Evolutionary conservation across 129 eudicot species (phyloP).

Genomic region (Flaveria robusta): DNA sequence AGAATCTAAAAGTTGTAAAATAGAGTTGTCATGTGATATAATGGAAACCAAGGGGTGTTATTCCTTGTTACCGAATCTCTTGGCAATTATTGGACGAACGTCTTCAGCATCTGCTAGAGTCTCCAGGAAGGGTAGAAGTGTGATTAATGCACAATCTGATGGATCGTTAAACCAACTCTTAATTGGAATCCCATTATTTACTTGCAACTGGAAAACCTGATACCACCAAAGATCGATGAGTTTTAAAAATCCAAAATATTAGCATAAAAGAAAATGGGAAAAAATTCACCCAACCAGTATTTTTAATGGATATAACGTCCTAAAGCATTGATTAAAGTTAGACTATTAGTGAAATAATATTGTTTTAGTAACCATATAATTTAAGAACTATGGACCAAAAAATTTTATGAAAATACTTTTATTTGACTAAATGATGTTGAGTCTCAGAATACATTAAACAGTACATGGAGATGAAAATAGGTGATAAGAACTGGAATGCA

Average conservation of each 20-base stretch:
- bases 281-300: not conserved
- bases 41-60: conserved; percentile 64
- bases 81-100: conserved; percentile 92
- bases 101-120: conserved; percentile 85
- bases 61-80: conserved; percentile 99
- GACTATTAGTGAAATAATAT: not conserved
- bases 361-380: not conserved
- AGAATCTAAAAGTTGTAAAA: conserved; percentile 37
- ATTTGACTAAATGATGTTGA: not conserved
- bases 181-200: conserved; percentile 97
- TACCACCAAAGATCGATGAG: conserved; percentile 30
- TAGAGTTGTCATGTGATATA: conserved; percentile 33
- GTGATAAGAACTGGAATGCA: not conserved
- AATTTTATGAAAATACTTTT: no score
- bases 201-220: conserved; percentile 93
- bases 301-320: not conserved
- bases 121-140: conserved; percentile 90
- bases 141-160: conserved; percentile 77
- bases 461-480: not conserved
- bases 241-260: not conserved
- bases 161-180: conserved; percentile 99
- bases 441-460: not conserved
- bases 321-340: not conserved
- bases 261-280: not conserved
- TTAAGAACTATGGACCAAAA: not conserved